Conservation (phyloP, 2,329 filamentous ascomycete genomes). For the Neurospora crassa region DNA sequence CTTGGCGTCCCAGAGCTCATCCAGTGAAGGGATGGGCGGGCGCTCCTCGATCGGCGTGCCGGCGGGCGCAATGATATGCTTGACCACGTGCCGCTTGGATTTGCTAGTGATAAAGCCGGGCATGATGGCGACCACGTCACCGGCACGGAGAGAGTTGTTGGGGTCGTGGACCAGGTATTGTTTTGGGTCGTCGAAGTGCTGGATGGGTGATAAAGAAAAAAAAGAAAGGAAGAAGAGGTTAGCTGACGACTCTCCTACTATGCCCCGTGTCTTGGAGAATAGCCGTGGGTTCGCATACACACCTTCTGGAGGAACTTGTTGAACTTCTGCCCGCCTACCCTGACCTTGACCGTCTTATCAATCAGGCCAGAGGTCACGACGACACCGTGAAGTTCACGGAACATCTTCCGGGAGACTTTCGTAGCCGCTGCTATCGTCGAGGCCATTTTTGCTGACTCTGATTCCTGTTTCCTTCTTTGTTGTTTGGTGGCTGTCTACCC, state of each 20-base stretch:
- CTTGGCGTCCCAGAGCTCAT: constrained; percentile 48
- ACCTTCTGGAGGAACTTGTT: constrained; percentile 67
- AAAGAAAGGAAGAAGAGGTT: not conserved
- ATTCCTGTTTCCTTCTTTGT: not conserved
- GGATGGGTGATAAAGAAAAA: not conserved
- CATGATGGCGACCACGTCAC: constrained; percentile 65
- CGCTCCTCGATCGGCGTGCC: constrained; percentile 54
- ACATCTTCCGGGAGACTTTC: constrained; percentile 31
- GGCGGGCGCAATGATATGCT: constrained; percentile 61
- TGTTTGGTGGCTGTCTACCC: not conserved
- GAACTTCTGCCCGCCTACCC: constrained; percentile 61
- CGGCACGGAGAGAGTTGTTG: constrained; percentile 58
- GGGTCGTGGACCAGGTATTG: constrained; percentile 72
- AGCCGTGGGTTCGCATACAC: constrained; percentile 10
- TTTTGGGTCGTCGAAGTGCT: constrained; percentile 56
- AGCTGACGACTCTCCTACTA: not conserved
- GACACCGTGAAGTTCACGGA: constrained; percentile 51
- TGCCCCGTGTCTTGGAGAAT: not conserved
- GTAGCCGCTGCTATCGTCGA: constrained; percentile 17
- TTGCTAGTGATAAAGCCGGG: constrained; percentile 56
- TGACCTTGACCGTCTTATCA: constrained; percentile 71
- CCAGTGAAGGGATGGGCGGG: constrained; percentile 54
- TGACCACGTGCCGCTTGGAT: constrained; percentile 64
- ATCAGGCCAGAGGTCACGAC: constrained; percentile 72
- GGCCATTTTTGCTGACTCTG: constrained; percentile 25